Base-by-base conservation (phyloP, 2,329 filamentous ascomycete genomes). In the Pyricularia grisea region DNA sequence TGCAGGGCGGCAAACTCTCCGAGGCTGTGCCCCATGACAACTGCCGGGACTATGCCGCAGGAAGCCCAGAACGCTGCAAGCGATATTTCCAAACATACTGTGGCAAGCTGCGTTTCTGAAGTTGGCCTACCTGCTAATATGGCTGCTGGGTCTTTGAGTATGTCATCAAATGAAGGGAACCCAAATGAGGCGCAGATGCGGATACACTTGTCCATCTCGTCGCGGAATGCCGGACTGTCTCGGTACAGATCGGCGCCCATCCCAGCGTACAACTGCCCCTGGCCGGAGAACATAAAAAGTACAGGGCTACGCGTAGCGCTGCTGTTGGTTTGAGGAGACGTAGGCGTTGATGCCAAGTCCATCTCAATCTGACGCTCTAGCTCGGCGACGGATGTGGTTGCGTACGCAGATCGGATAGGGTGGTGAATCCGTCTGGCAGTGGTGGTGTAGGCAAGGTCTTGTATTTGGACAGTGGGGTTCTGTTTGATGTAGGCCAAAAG, bases 1-100 rank as follows among this genome's bases (percentile, higher is more conserved):
- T 86, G 80, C 0, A 90, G 81, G 28, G 88, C 88, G 30, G 87
- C 86, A 74, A 88, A 89, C 74, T 89, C 87, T 65, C 87, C 87
- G n/a, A 90, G 78, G 71, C 87, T 89, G 70, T 84, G 82, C 4
- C 83, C 83, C 3, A 84, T 72, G 4, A 84, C 81, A 1, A 77
- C 81, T 50, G 80, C 77, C 10, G 83, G 81, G 4, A 71, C 71
- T 17, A 85, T 71, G 0, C 82, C 81, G 1, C 79, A 73, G 55
- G 74, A 76, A 3, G 76, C 73, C 12, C 81, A 85, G 0, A 80
- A 74, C 23, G 75, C 74, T 7, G 77, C 77, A 2, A 85, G 72
- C 0, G 83, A 81, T 17, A 82, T 82, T 69, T 85, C 77, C 1
- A 80, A 73, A 61, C 74, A 76, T 9, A 77, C 74, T 3, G 80